Conservation (phyloP, 768 basidiomycete genomes). For the Mycena belliarum region DNA sequence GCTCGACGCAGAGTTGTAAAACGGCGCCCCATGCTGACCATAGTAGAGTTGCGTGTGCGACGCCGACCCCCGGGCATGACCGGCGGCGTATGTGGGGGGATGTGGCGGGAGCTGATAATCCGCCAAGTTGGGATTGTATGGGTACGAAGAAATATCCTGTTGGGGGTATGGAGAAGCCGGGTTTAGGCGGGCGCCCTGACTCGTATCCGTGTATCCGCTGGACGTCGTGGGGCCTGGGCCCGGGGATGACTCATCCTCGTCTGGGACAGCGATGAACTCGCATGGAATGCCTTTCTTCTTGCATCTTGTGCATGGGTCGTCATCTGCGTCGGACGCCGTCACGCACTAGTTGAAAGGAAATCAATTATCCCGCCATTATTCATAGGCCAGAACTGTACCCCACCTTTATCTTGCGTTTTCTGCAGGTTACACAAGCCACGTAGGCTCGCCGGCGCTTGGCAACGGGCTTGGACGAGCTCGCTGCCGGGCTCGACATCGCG, state of each 20-base stretch:
- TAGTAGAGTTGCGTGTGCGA: background rate
- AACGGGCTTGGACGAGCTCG: background rate
- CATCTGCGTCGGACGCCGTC: conserved; percentile 1
- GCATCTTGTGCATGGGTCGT: conserved; percentile 10
- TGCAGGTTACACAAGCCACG: conserved; percentile 7
- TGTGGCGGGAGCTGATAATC: background rate
- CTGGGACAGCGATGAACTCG: conserved; percentile 1
- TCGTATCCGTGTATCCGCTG: conserved; percentile 4
- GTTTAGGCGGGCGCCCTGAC: too few relatives aligned
- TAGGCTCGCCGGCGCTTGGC: conserved; percentile 9
- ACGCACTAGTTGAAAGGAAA: conserved; percentile 7
- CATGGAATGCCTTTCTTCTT: conserved; percentile 3
- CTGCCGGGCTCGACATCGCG: background rate
- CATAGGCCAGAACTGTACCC: background rate
- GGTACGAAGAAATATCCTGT: background rate
- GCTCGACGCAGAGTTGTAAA: background rate
- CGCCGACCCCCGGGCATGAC: background rate
- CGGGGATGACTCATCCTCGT: background rate
- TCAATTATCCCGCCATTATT: background rate
- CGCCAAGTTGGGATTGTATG: background rate
- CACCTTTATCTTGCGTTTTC: conserved; percentile 14
- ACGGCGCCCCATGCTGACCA: background rate
- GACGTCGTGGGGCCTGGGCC: background rate
- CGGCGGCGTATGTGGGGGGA: background rate
- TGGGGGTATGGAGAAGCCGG: background rate